phyloP scores from a whole-genome alignment of 139 green algal genomes.

The Chlamydomonas eustigma region DNA sequence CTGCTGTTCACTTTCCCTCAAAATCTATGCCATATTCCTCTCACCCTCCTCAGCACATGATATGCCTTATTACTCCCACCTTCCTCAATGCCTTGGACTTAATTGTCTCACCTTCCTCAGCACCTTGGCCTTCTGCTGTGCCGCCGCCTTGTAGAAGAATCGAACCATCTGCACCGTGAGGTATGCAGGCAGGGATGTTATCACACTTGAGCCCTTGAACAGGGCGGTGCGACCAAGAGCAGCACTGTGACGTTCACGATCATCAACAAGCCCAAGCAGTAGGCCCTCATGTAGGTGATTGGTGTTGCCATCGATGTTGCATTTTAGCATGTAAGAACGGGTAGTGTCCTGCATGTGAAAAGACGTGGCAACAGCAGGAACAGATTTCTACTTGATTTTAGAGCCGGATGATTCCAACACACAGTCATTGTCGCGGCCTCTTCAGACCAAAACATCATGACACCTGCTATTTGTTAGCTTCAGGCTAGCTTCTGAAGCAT shows the following conservation, averaged over 20 bases:
- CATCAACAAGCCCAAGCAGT: constrained; percentile 73
- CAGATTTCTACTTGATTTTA: too few relatives aligned
- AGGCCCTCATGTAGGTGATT: constrained; percentile 90
- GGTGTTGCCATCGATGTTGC: constrained; percentile 89
- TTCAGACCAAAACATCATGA: too few relatives aligned
- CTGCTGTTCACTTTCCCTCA: too few relatives aligned
- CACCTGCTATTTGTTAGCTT: too few relatives aligned
- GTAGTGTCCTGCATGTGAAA: constrained; percentile 55
- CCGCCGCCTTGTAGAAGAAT: constrained; percentile 90
- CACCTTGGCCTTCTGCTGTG: constrained; percentile 96
- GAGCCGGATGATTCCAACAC: not conserved
- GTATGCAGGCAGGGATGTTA: constrained; percentile 75
- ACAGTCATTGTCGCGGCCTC: too few relatives aligned
- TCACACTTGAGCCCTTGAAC: constrained; percentile 50
- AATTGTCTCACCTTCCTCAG: constrained; percentile 89
- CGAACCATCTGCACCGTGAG: constrained; percentile 95
- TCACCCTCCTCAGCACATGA: too few relatives aligned
- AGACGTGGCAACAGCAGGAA: too few relatives aligned
- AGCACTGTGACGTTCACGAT: constrained; percentile 76
- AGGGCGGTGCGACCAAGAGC: constrained; percentile 50
- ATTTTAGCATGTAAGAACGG: constrained; percentile 83
- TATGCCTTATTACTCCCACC: too few relatives aligned
- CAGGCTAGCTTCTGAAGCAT: too few relatives aligned
- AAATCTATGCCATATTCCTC: too few relatives aligned
- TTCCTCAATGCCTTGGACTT: too few relatives aligned